Evolutionary conservation across 345 rosid species (phyloP), one percentile per base, ranked within the genome.

Genomic region (Gossypium anomalum): DNA sequence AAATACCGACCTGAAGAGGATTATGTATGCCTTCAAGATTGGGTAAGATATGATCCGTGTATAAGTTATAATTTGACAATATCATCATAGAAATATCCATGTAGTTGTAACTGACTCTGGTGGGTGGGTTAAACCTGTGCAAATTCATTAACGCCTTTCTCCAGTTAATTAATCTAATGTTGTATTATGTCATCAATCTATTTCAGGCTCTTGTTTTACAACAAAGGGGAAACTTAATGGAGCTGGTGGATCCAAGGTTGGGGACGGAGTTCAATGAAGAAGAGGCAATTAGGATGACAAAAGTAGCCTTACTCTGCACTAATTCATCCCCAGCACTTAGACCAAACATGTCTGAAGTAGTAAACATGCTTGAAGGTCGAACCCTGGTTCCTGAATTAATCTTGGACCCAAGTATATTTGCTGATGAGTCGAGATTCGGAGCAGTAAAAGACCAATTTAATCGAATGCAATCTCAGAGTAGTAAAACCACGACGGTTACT

Each of bases 341-440:
- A 59, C 92, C 92, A 10, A 74, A 43, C 48, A 89, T 89, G 90
- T 89, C 89, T 0, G 79, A 80, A 52, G 90, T 82, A 17, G 84
- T 84, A 56, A 83, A 64, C 48, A 85, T 85, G 90, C 83, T 87
- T 25, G 83, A 85, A 78, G 90, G 90, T 15, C 55, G 17, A 69
- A 73, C 61, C 55, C 67, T 4, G 8, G 73, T 81, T 38, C 84
- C 80, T 0, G 79, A 84, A 22, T n/a, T 67, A 51, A 19, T 77
- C 27, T 69, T 75, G 61, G 79, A 77, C 27, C 73, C 84, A 2
- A 71, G 63, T 25, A 65, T 59, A 17, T 68, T 61, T 20, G 64
- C 58, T 20, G 79, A 77, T 47, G 82, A 77, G 19, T 62, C 68
- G 59, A 79, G 81, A 58, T 81, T 84, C 58, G 76, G 74, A 51